Evolutionary conservation across 2,329 filamentous ascomycete species (phyloP).

Genomic region (Colletotrichum sp.): DNA sequence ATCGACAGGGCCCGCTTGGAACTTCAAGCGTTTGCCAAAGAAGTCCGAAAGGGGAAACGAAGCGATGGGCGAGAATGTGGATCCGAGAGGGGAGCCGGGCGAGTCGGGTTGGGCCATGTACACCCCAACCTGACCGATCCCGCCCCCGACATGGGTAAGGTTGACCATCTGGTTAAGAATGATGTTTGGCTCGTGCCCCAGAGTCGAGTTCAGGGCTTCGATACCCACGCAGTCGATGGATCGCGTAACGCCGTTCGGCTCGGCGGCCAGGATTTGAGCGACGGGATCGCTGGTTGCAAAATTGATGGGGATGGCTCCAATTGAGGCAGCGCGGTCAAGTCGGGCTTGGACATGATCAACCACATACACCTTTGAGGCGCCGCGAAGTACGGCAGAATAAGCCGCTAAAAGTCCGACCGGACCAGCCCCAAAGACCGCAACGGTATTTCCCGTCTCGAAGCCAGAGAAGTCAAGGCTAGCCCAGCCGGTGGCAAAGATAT

Average conservation of each 20-base stretch:
- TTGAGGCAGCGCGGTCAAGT: conserved; percentile 20
- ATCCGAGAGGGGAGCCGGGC: conserved; percentile 17
- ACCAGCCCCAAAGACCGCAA: conserved; percentile 68
- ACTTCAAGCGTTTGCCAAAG: conserved; percentile 20
- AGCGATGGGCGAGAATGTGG: conserved; percentile 1
- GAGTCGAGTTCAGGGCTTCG: conserved; percentile 21
- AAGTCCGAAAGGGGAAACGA: conserved; percentile 23
- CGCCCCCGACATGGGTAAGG: conserved; percentile 8
- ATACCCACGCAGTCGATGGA: conserved; percentile 24
- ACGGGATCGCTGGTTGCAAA: conserved; percentile 14
- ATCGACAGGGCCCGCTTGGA: background rate
- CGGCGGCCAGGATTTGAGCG: conserved; percentile 21
- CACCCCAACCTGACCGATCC: conserved; percentile 27
- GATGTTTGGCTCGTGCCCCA: conserved; percentile 14
- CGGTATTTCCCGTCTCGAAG: conserved; percentile 62
- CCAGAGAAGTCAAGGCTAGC: conserved; percentile 61
- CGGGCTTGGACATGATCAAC: conserved; percentile 26
- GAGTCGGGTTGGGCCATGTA: conserved; percentile 13
- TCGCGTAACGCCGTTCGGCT: conserved; percentile 20
- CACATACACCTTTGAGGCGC: conserved; percentile 23
- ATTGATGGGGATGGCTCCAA: conserved; percentile 26
- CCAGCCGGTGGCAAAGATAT: conserved; percentile 57
- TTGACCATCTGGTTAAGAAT: conserved; percentile 5
- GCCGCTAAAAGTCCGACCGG: conserved; percentile 64
- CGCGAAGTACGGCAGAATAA: conserved; percentile 27